Percentiles rank a stretch among this genome's conserved stretches.
Evolutionary conservation across 1,284 basidiomycete species (phyloP).

Genomic region (Moesziomyces parantarcticus): DNA sequence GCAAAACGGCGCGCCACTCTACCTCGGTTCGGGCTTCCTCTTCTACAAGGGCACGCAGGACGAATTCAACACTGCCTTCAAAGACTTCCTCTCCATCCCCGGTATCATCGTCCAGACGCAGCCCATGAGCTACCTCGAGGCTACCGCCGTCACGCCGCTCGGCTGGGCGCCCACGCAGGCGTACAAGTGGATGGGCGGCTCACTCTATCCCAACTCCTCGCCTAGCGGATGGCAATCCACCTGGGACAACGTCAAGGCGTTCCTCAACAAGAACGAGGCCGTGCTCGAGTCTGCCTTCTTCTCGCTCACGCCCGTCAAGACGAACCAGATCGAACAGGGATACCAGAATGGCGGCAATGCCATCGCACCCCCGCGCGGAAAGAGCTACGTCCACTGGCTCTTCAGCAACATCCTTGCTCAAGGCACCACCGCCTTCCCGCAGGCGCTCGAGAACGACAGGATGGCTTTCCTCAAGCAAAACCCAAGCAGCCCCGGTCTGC

Average conservation of each 20-base stretch:
- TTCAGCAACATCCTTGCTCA: slow-evolving; percentile 10
- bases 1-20: slow-evolving; percentile 2
- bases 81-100: slow-evolving; percentile 22
- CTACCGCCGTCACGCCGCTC: slow-evolving; percentile 10
- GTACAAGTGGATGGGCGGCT: slow-evolving; percentile 41
- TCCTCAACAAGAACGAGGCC: slow-evolving; percentile 12
- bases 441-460: slow-evolving; percentile 10
- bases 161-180: slow-evolving; percentile 17
- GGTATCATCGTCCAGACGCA: slow-evolving; percentile 8
- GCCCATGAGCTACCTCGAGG: slow-evolving; percentile 28
- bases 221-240: slow-evolving; percentile 3
- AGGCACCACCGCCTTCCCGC: slow-evolving; percentile 12
- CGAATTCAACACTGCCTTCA: slow-evolving; percentile 13
- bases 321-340: slow-evolving; percentile 25
- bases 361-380: slow-evolving; percentile 16
- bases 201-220: slow-evolving; percentile 16
- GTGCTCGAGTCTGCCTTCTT: slow-evolving; percentile 14
- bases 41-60: slow-evolving; percentile 29
- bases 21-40: slow-evolving; percentile 12
- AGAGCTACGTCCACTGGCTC: slow-evolving; percentile 26
- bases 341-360: slow-evolving; percentile 43
- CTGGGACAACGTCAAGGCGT: slow-evolving; percentile 10
- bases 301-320: slow-evolving; percentile 33
- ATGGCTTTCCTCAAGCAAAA: slow-evolving; percentile 9
- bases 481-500: slow-evolving; percentile 21